Evolutionary conservation across 2,329 filamentous ascomycete species (phyloP), one percentile per base, ranked within the genome.

Genomic region (Podosphaera fusca): DNA sequence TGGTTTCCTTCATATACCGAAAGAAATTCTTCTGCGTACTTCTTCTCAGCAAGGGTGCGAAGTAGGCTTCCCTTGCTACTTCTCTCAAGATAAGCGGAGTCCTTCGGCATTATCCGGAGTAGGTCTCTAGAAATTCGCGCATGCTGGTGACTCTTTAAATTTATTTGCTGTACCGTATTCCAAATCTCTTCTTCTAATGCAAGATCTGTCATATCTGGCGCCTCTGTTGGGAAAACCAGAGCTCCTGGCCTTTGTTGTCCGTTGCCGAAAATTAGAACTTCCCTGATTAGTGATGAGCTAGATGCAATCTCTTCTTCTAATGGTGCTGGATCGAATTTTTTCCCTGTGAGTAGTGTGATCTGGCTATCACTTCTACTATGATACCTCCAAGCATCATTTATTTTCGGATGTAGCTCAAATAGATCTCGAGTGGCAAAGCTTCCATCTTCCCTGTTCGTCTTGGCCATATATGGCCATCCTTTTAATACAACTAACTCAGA

Each of bases 251-350:
- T 78, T 1, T 75, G 72, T 56, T 68, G 68, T 0, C 74, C 75
- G n/a, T 74, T 74, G 0, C 81, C 81, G 62, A 84, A 82, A 8
- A 84, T 72, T 30, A 84, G 66, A 0, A 75, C 75, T 58, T 82
- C 79, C 1, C 69, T 64, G 0, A 83, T 61, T 0, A 74, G 34
- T 61, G 9, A 65, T 64, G 56, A 61, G 0, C 72, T 73, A 42
- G 38, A 6, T 1, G 72, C 66, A 3, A 84, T 72, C 0, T 70
- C 71, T 1, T 72, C 74, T 64, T 85, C 81, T 2, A 84, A 65
- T 0, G 77, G 75, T 1, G 75, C 74, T 0, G 81, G 80, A 61
- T 84, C 79, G 59, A 84, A 82, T 61, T 84, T 85, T 69, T 84
- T 83, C 1, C 81, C 81, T 5, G 80, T 84, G 8, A 77, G 69